These are phyloP conservation scores for Allomyces macrogynus DNA, from an alignment of 192 early-diverging fungal species.

Conservation along the genomic window DNA sequence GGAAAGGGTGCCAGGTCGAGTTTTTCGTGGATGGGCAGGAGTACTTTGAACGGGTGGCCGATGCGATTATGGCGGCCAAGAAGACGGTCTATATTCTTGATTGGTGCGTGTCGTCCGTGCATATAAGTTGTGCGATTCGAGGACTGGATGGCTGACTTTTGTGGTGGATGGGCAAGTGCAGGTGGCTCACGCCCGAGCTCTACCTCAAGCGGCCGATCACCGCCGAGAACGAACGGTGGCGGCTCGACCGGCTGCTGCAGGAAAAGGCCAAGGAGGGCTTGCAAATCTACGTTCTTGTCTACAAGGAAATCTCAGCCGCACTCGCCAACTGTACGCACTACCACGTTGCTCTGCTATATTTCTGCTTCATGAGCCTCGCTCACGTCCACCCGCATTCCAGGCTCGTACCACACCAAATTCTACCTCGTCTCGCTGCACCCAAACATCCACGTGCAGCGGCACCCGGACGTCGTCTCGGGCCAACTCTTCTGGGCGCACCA, in stretches of 20 bases:
- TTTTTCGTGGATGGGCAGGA: neutral
- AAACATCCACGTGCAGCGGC: conserved; percentile 37
- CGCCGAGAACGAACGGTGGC: conserved; percentile 47
- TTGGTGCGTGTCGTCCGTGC: neutral
- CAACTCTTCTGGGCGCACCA: conserved; percentile 67
- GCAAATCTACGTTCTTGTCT: conserved; percentile 61
- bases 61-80: neutral
- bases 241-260: conserved; percentile 60
- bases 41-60: neutral
- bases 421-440: conserved; percentile 23
- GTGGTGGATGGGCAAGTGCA: too few relatives aligned
- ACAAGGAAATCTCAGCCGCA: conserved; percentile 59
- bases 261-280: conserved; percentile 51
- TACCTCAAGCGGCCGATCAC: conserved; percentile 16
- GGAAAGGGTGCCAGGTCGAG: neutral
- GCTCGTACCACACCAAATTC: conserved; percentile 50
- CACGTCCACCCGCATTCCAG: conserved; percentile 13
- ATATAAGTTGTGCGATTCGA: too few relatives aligned
- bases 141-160: too few relatives aligned
- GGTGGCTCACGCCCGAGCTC: neutral
- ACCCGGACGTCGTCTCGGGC: conserved; percentile 54
- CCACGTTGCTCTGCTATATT: too few relatives aligned
- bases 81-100: neutral
- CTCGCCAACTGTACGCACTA: conserved; percentile 52
- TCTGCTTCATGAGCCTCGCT: too few relatives aligned